Evolutionary conservation across 768 basidiomycete species (phyloP).

Genomic region (Gloeostereum incarnatum): DNA sequence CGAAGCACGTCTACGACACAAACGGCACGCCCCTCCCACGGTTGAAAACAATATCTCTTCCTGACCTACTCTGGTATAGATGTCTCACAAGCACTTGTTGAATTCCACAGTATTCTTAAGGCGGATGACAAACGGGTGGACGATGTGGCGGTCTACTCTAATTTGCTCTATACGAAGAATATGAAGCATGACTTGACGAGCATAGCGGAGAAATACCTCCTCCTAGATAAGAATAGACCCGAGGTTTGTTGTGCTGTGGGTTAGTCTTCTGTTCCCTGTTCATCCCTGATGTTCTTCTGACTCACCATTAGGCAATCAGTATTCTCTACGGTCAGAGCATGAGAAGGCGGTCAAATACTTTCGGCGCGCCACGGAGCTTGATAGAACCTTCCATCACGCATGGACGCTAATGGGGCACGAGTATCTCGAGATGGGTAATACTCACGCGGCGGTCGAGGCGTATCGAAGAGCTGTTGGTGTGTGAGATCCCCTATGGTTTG

Average conservation of each 20-base stretch:
- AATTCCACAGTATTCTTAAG: constrained; percentile 19
- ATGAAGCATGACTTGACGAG: constrained; percentile 60
- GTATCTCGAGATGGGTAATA: constrained; percentile 76
- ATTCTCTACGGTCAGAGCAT: constrained; percentile 66
- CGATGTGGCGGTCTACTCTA: constrained; percentile 71
- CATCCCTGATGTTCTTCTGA: background rate
- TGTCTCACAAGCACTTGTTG: constrained; percentile 14
- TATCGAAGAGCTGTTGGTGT: constrained; percentile 73
- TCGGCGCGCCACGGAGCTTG: constrained; percentile 65
- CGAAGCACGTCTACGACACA: constrained; percentile 58
- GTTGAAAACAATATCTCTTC: background rate
- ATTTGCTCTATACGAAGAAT: constrained; percentile 73
- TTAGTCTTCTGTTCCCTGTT: constrained; percentile 19
- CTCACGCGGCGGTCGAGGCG: constrained; percentile 76
- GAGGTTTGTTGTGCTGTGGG: constrained; percentile 76
- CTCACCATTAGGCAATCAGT: constrained; percentile 54
- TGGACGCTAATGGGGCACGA: constrained; percentile 86
- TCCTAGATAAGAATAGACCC: constrained; percentile 63
- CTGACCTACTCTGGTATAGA: constrained; percentile 12
- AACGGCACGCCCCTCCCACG: constrained; percentile 38
- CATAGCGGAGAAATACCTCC: constrained; percentile 63
- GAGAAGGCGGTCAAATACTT: constrained; percentile 78
- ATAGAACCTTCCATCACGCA: constrained; percentile 65
- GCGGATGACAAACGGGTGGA: constrained; percentile 67
- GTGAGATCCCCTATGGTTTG: constrained; percentile 12